These are phyloP conservation scores for Heliamphora exappendiculata DNA, from an alignment of 148 eudicot species.

Conservation along the genomic window DNA sequence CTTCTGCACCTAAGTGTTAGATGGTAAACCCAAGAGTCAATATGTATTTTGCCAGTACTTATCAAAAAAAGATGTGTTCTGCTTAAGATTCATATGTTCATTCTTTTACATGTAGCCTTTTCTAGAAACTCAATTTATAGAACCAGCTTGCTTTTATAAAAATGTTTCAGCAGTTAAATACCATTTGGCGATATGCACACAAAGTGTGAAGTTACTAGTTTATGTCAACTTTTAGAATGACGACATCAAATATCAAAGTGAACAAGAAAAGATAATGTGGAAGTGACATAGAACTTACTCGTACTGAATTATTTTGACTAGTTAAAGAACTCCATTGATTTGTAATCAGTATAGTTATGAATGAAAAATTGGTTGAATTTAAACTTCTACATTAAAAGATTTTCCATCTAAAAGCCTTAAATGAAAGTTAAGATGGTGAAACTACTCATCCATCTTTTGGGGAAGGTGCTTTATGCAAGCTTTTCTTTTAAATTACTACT, in stretches of 20 bases:
- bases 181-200: neutral
- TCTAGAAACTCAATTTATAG: neutral
- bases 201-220: neutral
- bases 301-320: too few relatives aligned
- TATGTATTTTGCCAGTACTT: neutral
- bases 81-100: neutral
- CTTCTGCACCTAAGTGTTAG: neutral
- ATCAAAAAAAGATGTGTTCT: neutral
- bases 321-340: too few relatives aligned
- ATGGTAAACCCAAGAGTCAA: neutral
- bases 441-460: neutral
- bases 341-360: too few relatives aligned
- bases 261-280: too few relatives aligned
- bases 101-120: neutral
- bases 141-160: neutral
- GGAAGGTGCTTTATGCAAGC: too few relatives aligned
- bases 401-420: neutral
- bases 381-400: neutral
- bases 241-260: neutral
- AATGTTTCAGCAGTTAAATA: neutral
- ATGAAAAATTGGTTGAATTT: neutral
- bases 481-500: too few relatives aligned
- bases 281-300: too few relatives aligned
- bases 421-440: neutral
- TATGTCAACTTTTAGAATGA: neutral